A percentile compares a stretch with the other conserved stretches of the same genome.
Conservation (phyloP, 2,329 filamentous ascomycete species). For the Pseudogymnoascus sp. region DNA sequence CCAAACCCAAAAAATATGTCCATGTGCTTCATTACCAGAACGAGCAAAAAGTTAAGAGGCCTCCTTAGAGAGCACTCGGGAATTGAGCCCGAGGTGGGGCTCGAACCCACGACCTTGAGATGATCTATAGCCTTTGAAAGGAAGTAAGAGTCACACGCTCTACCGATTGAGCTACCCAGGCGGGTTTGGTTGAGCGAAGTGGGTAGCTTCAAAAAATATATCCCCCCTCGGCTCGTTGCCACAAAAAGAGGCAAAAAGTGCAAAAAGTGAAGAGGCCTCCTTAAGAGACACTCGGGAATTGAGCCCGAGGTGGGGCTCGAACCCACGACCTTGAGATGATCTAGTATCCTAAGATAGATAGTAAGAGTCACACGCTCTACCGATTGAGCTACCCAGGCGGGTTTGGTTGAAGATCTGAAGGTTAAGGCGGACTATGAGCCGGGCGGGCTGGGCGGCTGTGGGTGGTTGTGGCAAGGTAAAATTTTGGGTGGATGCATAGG, state of each 20-base stretch:
- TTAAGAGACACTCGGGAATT: not conserved
- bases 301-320: constrained; percentile 8
- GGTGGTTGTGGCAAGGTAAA: not conserved
- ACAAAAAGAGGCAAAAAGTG: no score
- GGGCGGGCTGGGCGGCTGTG: not conserved
- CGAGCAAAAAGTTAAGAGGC: not conserved
- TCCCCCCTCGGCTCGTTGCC: no score
- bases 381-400: constrained; percentile 50
- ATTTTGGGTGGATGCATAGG: not conserved
- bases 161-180: constrained; percentile 57
- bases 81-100: constrained; percentile 6
- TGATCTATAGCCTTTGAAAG: not conserved
- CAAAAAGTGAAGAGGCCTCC: no score
- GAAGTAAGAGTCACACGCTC: constrained; percentile 63
- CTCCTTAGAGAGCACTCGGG: constrained; percentile 5
- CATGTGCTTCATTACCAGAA: constrained; percentile 4
- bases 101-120: constrained; percentile 9
- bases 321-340: constrained; percentile 9
- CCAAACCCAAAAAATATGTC: not conserved
- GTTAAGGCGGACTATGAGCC: not conserved
- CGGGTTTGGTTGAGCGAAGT: not conserved
- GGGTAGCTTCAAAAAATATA: no score
- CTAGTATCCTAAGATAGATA: not conserved
- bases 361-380: constrained; percentile 66
- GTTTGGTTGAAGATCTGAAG: constrained; percentile 6